Evolutionary conservation across 2,329 filamentous ascomycete genomes (phyloP).

Genomic region (Sordariomycetes sp.): DNA sequence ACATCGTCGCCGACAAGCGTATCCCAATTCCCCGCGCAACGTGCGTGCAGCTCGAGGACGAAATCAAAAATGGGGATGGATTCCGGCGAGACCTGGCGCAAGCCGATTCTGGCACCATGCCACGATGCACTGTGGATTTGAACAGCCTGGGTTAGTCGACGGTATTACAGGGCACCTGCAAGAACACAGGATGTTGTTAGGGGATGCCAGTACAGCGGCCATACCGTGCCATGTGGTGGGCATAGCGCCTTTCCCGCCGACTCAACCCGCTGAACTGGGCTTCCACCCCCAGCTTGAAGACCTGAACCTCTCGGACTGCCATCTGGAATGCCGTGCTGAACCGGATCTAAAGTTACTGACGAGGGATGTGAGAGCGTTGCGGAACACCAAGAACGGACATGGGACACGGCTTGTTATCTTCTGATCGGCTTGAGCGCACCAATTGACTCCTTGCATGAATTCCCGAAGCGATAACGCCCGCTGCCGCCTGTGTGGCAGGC

Average conservation of each 20-base stretch:
- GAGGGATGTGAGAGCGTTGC: too few species aligned
- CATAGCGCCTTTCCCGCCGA: constrained; percentile 50
- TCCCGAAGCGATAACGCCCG: too few species aligned
- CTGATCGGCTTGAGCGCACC: too few species aligned
- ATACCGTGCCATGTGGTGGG: constrained; percentile 41
- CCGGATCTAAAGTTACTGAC: too few species aligned
- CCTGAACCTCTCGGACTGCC: neutral
- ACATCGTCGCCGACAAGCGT: constrained; percentile 28
- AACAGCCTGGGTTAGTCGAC: constrained; percentile 1
- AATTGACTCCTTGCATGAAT: too few species aligned
- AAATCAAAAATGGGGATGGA: constrained; percentile 47
- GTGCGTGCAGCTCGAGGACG: constrained; percentile 39
- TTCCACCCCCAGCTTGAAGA: constrained; percentile 8
- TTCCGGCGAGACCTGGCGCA: constrained; percentile 50
- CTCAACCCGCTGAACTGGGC: constrained; percentile 41
- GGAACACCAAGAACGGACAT: too few species aligned
- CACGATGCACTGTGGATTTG: constrained; percentile 37
- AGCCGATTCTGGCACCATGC: constrained; percentile 40
- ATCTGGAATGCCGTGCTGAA: neutral
- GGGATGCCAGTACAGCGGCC: neutral
- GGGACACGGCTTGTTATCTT: too few species aligned
- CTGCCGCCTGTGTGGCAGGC: too few species aligned
- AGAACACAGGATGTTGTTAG: neutral
- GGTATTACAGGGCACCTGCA: neutral
- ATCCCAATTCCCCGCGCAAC: constrained; percentile 40